Evolutionary conservation across 495 filamentous ascomycete species (phyloP).

Genomic region (Aspergillus baeticus): DNA sequence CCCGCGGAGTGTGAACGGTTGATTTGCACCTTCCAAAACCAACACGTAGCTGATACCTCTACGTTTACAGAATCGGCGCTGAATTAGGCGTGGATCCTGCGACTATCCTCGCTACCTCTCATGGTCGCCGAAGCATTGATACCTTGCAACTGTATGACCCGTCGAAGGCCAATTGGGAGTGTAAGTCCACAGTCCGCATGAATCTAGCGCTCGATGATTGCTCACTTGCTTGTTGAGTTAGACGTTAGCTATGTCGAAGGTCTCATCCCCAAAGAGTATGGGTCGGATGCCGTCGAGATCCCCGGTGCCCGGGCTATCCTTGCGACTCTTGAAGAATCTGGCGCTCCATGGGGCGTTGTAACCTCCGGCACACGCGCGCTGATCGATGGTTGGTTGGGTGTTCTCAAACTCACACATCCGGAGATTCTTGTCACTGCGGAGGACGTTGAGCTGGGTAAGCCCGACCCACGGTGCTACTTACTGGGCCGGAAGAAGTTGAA

Average conservation of each 20-base stretch:
- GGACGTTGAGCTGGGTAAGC: constrained; percentile 84
- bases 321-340: constrained; percentile 51
- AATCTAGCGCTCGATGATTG: neutral
- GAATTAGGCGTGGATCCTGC: constrained; percentile 81
- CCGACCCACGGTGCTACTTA: constrained; percentile 76
- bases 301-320: constrained; percentile 65
- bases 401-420: constrained; percentile 72
- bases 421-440: constrained; percentile 78
- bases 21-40: neutral
- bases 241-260: constrained; percentile 79
- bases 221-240: constrained; percentile 29
- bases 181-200: constrained; percentile 48
- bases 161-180: constrained; percentile 86
- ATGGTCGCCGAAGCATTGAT: constrained; percentile 85
- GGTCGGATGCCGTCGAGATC: constrained; percentile 77
- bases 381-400: constrained; percentile 80
- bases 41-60: neutral
- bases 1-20: neutral
- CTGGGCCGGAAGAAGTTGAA: constrained; percentile 66
- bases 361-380: constrained; percentile 84
- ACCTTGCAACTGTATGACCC: constrained; percentile 70
- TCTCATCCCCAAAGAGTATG: constrained; percentile 71
- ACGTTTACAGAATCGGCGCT: constrained; percentile 63
- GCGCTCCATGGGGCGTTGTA: constrained; percentile 84
- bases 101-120: constrained; percentile 81